Evolutionary conservation across 1,284 basidiomycete species (phyloP), one percentile per base, ranked within the genome.

Genomic region (Athelia sp.): DNA sequence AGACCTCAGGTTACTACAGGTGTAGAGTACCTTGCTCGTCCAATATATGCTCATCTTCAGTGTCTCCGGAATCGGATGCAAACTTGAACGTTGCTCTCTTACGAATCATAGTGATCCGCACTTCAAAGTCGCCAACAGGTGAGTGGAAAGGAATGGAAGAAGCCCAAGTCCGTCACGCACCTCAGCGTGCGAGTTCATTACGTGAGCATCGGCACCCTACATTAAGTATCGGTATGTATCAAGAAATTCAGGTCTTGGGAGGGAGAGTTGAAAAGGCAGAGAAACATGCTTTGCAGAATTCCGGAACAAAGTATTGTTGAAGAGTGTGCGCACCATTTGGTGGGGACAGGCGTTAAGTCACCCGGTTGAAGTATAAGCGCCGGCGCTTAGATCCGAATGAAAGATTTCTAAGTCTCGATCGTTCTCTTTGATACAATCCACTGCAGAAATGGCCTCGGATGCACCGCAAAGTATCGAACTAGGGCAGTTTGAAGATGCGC

Each of bases 401-500:
- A 29, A 29, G 26, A 29, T 29, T 29, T 29, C 26, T n/a, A n/a
- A n/a, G n/a, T n/a, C n/a, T n/a, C n/a, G n/a, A n/a, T n/a, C n/a
- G n/a, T 61, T 50, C 55, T 19, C 32, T n/a, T 18, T 26, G 46
- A n/a, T n/a, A 29, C 4, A 29, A 29, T 29, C 26, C 26, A 29
- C 4, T 6, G 6, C 13, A 13, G 26, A 6, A 21, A 44, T 44
- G 34, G 49, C 45, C 43, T 13, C 29, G 49, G 14, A 32, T 26
- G 47, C 15, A 31, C 36, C 6, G 42, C 48, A 2, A 52, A 56
- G 59, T 29, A 58, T 71, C 46, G 70, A 62, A 44, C 60, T 58
- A 29, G 74, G 77, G 18, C 81, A 81, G 54, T 80, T 82, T 54
- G 76, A 81, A 54, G 78, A 82, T 56, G 74, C 74, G 1, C 66